phyloP scores from a whole-genome alignment of 495 filamentous ascomycete genomes.

The Rhypophila decipiens region DNA sequence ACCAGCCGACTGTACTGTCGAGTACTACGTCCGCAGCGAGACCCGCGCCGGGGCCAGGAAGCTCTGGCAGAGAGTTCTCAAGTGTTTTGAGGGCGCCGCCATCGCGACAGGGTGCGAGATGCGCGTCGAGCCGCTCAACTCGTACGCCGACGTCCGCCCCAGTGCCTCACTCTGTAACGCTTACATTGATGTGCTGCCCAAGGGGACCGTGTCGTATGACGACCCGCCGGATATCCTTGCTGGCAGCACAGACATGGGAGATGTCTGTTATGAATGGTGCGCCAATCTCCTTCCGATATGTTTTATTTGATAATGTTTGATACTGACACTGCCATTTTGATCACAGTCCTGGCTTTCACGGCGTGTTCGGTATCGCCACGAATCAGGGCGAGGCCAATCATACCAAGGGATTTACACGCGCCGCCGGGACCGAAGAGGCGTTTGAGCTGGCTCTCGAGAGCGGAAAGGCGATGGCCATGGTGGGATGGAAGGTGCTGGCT shows the following conservation, averaged over 20 bases:
- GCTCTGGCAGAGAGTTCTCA: conserved; percentile 43
- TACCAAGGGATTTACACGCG: conserved; percentile 47
- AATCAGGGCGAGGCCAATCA: conserved; percentile 44
- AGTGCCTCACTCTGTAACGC: conserved; percentile 43
- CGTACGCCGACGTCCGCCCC: conserved; percentile 48
- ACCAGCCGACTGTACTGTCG: conserved; percentile 44
- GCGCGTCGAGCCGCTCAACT: conserved; percentile 39
- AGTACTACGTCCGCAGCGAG: conserved; percentile 50
- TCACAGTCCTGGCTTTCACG: conserved; percentile 55
- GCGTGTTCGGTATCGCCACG: conserved; percentile 45
- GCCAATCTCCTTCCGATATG: too few species aligned
- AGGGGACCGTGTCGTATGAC: conserved; percentile 30
- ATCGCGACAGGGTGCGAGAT: conserved; percentile 49
- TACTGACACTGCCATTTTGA: too few species aligned
- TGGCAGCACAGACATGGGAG: conserved; percentile 44
- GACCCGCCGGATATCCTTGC: conserved; percentile 37
- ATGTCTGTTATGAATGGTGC: conserved; percentile 52
- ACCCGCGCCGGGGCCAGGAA: conserved; percentile 36
- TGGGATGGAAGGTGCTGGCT: conserved; percentile 41
- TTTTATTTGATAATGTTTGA: too few species aligned
- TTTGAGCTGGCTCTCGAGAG: conserved; percentile 41
- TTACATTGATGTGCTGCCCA: conserved; percentile 45
- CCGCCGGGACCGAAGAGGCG: conserved; percentile 44
- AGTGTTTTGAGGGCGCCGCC: conserved; percentile 53
- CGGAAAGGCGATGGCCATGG: conserved; percentile 51